Percentiles rank a stretch among this genome's conserved stretches.
Evolutionary conservation across 2,329 filamentous ascomycete species (phyloP).

Genomic region (Alternaria triticimaculans): DNA sequence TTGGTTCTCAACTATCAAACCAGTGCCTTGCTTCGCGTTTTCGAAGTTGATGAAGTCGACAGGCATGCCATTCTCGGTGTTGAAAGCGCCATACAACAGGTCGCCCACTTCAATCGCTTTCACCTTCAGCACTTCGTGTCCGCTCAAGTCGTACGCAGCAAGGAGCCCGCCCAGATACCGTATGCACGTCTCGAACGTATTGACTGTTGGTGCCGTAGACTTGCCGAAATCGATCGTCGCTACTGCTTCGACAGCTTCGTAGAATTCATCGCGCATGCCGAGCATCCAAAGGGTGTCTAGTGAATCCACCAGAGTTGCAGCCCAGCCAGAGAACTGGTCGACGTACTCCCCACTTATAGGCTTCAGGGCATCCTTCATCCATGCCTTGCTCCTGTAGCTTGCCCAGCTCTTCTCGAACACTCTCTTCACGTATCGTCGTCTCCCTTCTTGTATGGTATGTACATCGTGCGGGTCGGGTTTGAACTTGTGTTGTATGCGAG

Average conservation of each 20-base stretch:
- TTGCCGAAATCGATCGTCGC: slow-evolving; percentile 54
- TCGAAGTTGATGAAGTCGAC: slow-evolving; percentile 53
- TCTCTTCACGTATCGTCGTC: slow-evolving; percentile 36
- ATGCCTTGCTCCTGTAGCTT: slow-evolving; percentile 53
- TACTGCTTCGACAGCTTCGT: slow-evolving; percentile 54
- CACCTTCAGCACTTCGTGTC: slow-evolving; percentile 41
- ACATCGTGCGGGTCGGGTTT: slow-evolving; percentile 21
- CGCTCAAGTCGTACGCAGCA: slow-evolving; percentile 47
- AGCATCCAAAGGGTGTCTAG: slow-evolving; percentile 58
- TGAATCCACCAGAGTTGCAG: slow-evolving; percentile 55
- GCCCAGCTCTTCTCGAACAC: slow-evolving; percentile 54
- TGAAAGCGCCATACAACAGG: slow-evolving; percentile 57
- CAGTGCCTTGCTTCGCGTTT: slow-evolving; percentile 35
- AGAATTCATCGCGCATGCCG: slow-evolving; percentile 56
- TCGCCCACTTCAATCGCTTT: slow-evolving; percentile 49
- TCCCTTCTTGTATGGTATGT: slow-evolving; percentile 31
- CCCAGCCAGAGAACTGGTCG: slow-evolving; percentile 58
- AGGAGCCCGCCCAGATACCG: slow-evolving; percentile 49
- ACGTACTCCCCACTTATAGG: slow-evolving; percentile 49
- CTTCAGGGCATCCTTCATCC: slow-evolving; percentile 55
- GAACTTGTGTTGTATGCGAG: slow-evolving; percentile 44
- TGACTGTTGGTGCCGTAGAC: slow-evolving; percentile 49
- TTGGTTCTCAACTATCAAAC: slow-evolving; percentile 46
- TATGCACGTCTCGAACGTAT: slow-evolving; percentile 60
- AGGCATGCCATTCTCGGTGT: slow-evolving; percentile 54